Conservation (phyloP, 768 basidiomycete genomes). For the Austroboletus eburneus region DNA sequence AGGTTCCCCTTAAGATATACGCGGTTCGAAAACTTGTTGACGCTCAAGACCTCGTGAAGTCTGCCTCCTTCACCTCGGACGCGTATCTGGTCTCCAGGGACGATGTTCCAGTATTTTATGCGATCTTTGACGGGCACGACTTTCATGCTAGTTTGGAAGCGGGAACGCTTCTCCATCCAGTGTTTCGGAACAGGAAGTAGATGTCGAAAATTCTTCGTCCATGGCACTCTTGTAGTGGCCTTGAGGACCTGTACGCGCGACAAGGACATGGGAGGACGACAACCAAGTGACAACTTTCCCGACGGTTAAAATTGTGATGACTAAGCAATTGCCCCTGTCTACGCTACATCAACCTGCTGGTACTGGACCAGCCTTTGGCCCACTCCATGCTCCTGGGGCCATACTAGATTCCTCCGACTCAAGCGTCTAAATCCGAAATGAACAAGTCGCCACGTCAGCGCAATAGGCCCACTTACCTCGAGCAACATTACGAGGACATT, state of each 20-base stretch:
- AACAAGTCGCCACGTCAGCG: background rate
- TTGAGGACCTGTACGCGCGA: constrained; percentile 37
- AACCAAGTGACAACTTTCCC: too few relatives aligned
- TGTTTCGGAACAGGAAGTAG: constrained; percentile 56
- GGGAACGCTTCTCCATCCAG: constrained; percentile 43
- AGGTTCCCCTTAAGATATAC: constrained; percentile 50
- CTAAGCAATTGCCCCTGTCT: constrained; percentile 15
- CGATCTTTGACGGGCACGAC: constrained; percentile 60
- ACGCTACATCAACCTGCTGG: constrained; percentile 16
- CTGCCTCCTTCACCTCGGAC: constrained; percentile 60
- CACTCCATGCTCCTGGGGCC: constrained; percentile 41
- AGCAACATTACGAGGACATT: constrained; percentile 78
- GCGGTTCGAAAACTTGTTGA: constrained; percentile 70
- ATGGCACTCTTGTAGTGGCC: constrained; percentile 50
- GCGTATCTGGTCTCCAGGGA: constrained; percentile 78
- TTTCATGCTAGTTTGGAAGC: constrained; percentile 43
- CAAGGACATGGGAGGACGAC: constrained; percentile 21
- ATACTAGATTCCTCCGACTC: constrained; percentile 79
- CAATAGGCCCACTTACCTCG: constrained; percentile 50
- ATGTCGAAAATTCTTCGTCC: constrained; percentile 66
- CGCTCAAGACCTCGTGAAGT: constrained; percentile 66
- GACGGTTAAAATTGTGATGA: constrained; percentile 13
- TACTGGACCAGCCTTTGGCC: constrained; percentile 22
- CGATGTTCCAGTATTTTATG: constrained; percentile 84
- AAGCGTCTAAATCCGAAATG: constrained; percentile 50